phyloP scores from a whole-genome alignment of 176 grass and related monocot species.

The Triticum dicoccoides region DNA sequence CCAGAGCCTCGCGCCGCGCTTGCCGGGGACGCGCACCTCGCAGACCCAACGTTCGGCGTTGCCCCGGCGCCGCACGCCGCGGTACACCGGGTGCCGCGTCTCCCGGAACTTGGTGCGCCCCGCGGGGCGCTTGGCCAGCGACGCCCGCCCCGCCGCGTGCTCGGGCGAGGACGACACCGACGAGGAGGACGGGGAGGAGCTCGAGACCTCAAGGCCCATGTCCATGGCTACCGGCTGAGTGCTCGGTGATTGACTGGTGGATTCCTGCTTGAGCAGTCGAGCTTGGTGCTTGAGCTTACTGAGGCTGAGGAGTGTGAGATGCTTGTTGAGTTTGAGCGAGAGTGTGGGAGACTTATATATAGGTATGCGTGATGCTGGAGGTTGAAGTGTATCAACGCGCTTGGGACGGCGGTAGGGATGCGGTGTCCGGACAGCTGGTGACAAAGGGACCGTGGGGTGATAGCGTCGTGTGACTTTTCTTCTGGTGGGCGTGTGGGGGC shows the following conservation, averaged over 20 bases:
- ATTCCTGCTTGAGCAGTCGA: not conserved
- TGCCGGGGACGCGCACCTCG: constrained; percentile 64
- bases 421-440: constrained; percentile 18
- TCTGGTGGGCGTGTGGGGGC: not conserved
- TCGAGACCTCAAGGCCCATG: constrained; percentile 12
- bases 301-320: not conserved
- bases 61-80: constrained; percentile 60
- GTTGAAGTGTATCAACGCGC: constrained; percentile 22
- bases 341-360: constrained; percentile 17
- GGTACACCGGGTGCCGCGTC: constrained; percentile 82
- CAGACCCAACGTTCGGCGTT: constrained; percentile 58
- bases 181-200: constrained; percentile 14
- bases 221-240: not conserved
- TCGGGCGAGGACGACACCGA: too few species aligned
- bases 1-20: constrained; percentile 57
- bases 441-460: not conserved
- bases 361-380: constrained; percentile 20
- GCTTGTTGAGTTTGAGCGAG: not conserved
- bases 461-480: not conserved
- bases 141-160: not conserved
- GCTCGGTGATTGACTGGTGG: not conserved
- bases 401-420: not conserved
- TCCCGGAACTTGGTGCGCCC: constrained; percentile 83
- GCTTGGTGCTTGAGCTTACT: not conserved
- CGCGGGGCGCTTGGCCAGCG: constrained; percentile 55